Evolutionary conservation across 441 rosid species (phyloP), one percentile per base, ranked within the genome.

Genomic region (Populus hybrid): DNA sequence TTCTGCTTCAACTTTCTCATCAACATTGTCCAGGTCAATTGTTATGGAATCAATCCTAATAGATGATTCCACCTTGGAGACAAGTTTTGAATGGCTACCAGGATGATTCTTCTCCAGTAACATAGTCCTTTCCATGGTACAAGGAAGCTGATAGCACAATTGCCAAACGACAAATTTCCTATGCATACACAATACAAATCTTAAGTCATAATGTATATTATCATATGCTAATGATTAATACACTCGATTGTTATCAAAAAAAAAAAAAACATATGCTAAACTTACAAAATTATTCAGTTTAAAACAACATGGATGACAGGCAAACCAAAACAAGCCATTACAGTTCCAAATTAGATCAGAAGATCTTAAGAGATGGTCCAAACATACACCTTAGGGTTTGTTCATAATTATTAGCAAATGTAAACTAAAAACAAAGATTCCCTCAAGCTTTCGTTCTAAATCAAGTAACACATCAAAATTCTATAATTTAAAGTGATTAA

Each of bases 41-140:
- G 89, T 86, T 83, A 91, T 90, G 1, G 98, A 93, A 72, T 86
- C 92, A 67, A 92, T 88, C 88, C 88, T 86, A 73, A 89, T 83
- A 63, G 92, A 81, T 36, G 98, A 81, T 69, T 88, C 90, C 79
- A 81, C 80, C 78, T 82, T 85, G 36, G 87, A 72, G 75, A 73
- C 83, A 79, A 14, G 64, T 82, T 81, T 84, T 75, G 85, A 73
- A 65, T 78, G 69, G 73, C 70, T 65, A 79, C 80, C 77, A 23
- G 72, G 84, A 75, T 61, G 85, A 79, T 78, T 84, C 78, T 76
- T 88, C 85, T 80, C 84, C 70, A 77, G 79, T 72, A 40, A 64
- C 53, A 70, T 70, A 79, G 73, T 84, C 40, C 40, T 75, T 75
- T 86, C 89, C 88, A 83, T 85, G 72, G 14, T 70, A 67, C 21